These are phyloP conservation scores for Fistulina hepatica DNA, from an alignment of 1,284 basidiomycete species.

Conservation along the genomic window DNA sequence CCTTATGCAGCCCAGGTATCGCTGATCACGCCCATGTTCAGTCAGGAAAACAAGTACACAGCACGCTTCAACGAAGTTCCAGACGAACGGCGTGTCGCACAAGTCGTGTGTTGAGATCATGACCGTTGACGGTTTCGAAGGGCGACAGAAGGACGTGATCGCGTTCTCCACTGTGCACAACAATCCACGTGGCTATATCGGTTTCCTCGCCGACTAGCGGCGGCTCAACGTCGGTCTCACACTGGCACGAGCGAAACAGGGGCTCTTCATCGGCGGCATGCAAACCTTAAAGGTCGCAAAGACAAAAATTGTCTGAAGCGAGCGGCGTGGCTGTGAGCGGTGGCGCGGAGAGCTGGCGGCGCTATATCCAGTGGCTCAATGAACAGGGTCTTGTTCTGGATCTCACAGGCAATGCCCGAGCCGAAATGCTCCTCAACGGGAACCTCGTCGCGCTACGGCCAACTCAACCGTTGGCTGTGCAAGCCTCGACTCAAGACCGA, in stretches of 20 bases:
- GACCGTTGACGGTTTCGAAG: conserved; percentile 91
- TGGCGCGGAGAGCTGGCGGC: conserved; percentile 46
- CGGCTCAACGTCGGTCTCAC: conserved; percentile 85
- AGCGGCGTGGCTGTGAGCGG: conserved; percentile 25
- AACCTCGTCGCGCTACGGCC: too few relatives aligned
- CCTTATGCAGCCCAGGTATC: conserved; percentile 79
- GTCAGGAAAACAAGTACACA: conserved; percentile 36
- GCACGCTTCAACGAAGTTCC: conserved; percentile 47
- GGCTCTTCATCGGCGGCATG: conserved; percentile 73
- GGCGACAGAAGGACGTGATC: conserved; percentile 85
- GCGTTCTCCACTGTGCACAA: conserved; percentile 85
- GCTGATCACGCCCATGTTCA: conserved; percentile 54
- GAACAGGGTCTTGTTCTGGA: conserved; percentile 41
- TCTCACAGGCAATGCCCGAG: conserved; percentile 25
- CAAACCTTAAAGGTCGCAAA: conserved; percentile 50
- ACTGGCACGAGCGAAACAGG: conserved; percentile 72
- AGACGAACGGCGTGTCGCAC: conserved; percentile 51
- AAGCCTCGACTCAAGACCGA: too few relatives aligned
- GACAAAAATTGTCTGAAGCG: too few relatives aligned
- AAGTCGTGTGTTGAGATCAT: conserved; percentile 67
- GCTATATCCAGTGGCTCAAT: conserved; percentile 45
- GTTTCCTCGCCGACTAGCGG: conserved; percentile 83
- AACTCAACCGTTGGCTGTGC: too few relatives aligned
- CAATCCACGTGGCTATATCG: conserved; percentile 64
- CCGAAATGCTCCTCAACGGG: not conserved